Conservation (phyloP, 257 asterid species). For the Vinca minor region DNA sequence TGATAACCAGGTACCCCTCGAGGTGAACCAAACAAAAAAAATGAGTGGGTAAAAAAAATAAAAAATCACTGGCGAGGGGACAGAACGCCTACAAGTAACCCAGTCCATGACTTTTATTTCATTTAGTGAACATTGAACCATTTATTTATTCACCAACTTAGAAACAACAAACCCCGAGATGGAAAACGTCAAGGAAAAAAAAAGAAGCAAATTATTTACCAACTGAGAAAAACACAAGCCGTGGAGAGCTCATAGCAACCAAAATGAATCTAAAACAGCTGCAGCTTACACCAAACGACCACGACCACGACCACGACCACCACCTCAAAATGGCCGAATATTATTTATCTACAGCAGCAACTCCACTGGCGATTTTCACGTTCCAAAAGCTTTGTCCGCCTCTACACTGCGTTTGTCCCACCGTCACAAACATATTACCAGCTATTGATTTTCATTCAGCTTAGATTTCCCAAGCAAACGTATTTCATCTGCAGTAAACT, state of each 20-base stretch:
- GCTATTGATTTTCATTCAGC: constrained; percentile 27
- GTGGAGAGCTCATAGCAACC: not conserved
- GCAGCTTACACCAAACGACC: not conserved
- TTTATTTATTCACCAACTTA: too few species aligned
- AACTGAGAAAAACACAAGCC: not conserved
- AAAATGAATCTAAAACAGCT: not conserved
- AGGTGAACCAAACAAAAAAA: too few species aligned
- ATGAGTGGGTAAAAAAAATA: too few species aligned
- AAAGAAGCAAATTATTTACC: too few species aligned
- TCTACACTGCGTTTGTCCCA: not conserved
- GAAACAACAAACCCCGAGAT: too few species aligned
- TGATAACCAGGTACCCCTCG: too few species aligned
- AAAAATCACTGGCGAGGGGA: too few species aligned
- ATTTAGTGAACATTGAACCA: too few species aligned
- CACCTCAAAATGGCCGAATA: not conserved
- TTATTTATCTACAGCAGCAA: not conserved
- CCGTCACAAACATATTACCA: not conserved
- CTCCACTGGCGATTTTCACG: not conserved
- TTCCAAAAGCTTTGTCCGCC: not conserved
- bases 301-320: too few species aligned
- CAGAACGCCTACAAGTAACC: too few species aligned
- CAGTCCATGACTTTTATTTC: too few species aligned
- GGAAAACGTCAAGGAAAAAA: too few species aligned
- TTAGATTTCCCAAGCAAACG: constrained; percentile 65
- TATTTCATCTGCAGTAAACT: constrained; percentile 49